Base-by-base conservation (phyloP, 768 basidiomycete species). In the Tephrocybe rancida region DNA sequence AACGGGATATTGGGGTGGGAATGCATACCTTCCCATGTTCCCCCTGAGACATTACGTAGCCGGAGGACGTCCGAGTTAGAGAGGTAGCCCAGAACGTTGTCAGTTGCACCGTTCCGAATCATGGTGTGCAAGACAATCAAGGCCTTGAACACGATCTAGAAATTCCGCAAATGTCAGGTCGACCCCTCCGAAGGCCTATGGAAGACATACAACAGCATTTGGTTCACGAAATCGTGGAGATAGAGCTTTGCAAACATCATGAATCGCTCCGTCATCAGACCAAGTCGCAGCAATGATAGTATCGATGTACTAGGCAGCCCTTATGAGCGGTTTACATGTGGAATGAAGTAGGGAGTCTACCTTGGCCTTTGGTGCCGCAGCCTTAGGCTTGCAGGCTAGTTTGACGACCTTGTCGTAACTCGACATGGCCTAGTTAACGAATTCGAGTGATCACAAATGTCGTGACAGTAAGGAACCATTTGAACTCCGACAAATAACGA, bases 101-200 rank as follows among this genome's bases (percentile, higher is more conserved):
- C 95, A 5, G 95, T 97, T 2, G 91, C 82, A n/a, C 97, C 97
- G 56, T 92, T 93, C 24, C 97, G 86, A 67, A 98, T 91, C 92
- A 99, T 94, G 27, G 87, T 92, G 68, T 99, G 97, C 6, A 98
- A 76, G 3, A 96, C 92, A 62, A 99, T 88, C 60, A 98, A 77
- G 0, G 95, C 94, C 67, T 99, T 99, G 84, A 98, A 98, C n/a
- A 92, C 95, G 60, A 98, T 82, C 95, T 97, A 62, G n/a, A 37
- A 39, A 48, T 43, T 38, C 48, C 18, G 11, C 22, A 38, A 26
- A 49, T 8, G 18, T 59, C 11, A 61, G 41, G 39, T 10, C 47
- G 24, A 26, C 26, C 39, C 46, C 35, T 30, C 27, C 18, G 26
- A 49, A 32, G 37, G 21, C 25, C 25, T 24, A 32, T 19, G 25